These are phyloP conservation scores for Aureobasidium sp. DNA, from an alignment of 2,329 filamentous ascomycete genomes.

Conservation along the genomic window DNA sequence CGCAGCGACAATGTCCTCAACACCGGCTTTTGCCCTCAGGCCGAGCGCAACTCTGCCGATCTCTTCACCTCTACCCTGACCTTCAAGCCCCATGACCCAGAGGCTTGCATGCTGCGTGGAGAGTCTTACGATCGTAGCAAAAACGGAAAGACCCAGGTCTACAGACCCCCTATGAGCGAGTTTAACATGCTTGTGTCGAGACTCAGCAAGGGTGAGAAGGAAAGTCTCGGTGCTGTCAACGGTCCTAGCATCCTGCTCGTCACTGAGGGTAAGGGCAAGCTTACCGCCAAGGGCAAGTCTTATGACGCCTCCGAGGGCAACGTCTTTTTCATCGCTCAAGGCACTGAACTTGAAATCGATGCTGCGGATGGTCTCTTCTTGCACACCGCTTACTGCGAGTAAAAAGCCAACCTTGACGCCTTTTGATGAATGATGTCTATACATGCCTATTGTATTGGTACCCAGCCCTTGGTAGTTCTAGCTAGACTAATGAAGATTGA, in stretches of 20 bases:
- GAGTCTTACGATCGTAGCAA: constrained; percentile 45
- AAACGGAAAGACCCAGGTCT: constrained; percentile 56
- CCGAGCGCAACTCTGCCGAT: constrained; percentile 57
- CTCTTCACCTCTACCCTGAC: constrained; percentile 57
- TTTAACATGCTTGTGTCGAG: constrained; percentile 61
- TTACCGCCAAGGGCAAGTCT: constrained; percentile 49
- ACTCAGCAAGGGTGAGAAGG: constrained; percentile 51
- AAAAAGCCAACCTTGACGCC: constrained; percentile 15
- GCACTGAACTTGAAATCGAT: constrained; percentile 42
- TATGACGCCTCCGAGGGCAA: constrained; percentile 54
- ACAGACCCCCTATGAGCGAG: constrained; percentile 62
- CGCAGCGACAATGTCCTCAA: constrained; percentile 69
- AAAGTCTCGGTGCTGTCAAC: constrained; percentile 48
- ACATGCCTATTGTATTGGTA: background rate
- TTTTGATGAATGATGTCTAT: constrained; percentile 4
- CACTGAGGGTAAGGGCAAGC: constrained; percentile 50
- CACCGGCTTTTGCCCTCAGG: constrained; percentile 63
- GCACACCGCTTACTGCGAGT: constrained; percentile 44
- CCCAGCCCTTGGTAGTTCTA: background rate
- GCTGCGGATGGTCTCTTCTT: constrained; percentile 40
- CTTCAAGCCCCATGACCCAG: constrained; percentile 54
- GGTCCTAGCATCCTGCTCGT: constrained; percentile 60
- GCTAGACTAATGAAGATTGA: background rate
- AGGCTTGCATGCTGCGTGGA: constrained; percentile 50
- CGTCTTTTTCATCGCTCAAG: constrained; percentile 61